phyloP scores from a whole-genome alignment of 148 eudicot species.

The Vaccinium corymbosum region DNA sequence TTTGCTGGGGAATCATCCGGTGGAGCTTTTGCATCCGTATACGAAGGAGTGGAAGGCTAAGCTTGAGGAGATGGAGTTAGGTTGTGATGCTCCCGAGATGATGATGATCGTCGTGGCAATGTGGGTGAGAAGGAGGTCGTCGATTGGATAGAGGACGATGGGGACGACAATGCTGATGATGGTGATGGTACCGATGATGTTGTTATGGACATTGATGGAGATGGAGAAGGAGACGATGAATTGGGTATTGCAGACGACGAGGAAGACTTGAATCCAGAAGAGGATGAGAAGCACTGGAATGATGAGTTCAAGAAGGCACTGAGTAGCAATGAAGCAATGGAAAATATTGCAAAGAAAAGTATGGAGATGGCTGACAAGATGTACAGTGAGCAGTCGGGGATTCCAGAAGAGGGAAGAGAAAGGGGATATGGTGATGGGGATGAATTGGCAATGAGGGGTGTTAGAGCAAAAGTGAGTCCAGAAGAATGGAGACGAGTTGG shows the following conservation, averaged over 20 bases:
- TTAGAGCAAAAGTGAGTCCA: constrained; percentile 59
- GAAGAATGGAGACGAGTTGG: constrained; percentile 73
- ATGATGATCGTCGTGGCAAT: constrained; percentile 30
- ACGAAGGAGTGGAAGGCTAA: constrained; percentile 95
- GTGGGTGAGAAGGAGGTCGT: constrained; percentile 37
- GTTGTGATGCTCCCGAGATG: constrained; percentile 95
- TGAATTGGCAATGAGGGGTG: constrained; percentile 45
- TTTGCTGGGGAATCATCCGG: constrained; percentile 76
- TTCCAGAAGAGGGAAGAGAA: constrained; percentile 31
- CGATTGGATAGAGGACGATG: constrained; percentile 82
- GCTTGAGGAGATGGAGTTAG: constrained; percentile 94
- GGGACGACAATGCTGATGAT: constrained; percentile 14
- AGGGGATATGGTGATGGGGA: constrained; percentile 33
- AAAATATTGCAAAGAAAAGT: constrained; percentile 50
- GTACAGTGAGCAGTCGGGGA: constrained; percentile 46
- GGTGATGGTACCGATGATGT: constrained; percentile 31
- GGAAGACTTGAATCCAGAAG: constrained; percentile 50
- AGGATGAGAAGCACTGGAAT: constrained; percentile 68
- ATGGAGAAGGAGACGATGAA: constrained; percentile 30
- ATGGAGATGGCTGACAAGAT: constrained; percentile 35
- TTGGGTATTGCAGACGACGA: constrained; percentile 43
- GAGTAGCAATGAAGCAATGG: constrained; percentile 75
- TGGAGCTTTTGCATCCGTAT: constrained; percentile 76
- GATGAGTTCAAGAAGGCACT: constrained; percentile 74
- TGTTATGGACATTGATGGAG: neutral